Percentiles rank a stretch among this genome's conserved stretches.
phyloP scores from a whole-genome alignment of 2,329 filamentous ascomycete species.

The Alternaria dauci region DNA sequence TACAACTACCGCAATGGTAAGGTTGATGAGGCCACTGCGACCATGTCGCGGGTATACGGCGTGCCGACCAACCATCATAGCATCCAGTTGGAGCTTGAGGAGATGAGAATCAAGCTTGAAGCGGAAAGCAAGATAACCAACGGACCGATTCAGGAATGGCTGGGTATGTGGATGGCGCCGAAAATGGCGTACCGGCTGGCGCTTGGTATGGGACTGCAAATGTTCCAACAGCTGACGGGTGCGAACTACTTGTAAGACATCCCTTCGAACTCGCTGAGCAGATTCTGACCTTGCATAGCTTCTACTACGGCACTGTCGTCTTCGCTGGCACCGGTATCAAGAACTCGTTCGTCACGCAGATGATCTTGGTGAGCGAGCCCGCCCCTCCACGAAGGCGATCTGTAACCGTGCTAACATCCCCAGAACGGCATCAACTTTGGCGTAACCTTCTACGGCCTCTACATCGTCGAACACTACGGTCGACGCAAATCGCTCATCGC shows the following conservation, averaged over 20 bases:
- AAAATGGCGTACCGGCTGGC: constrained; percentile 71
- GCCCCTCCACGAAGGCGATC: too few species aligned
- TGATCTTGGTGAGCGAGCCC: constrained; percentile 41
- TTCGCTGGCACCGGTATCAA: constrained; percentile 52
- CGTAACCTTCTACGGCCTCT: constrained; percentile 56
- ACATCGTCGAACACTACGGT: constrained; percentile 57
- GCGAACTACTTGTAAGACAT: constrained; percentile 50
- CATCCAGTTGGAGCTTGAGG: constrained; percentile 60
- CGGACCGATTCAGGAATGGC: constrained; percentile 56
- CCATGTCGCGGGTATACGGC: constrained; percentile 63
- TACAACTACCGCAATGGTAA: constrained; percentile 64
- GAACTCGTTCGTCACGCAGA: constrained; percentile 44
- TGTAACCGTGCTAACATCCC: background rate
- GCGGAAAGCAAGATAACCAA: constrained; percentile 51
- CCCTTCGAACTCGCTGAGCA: background rate
- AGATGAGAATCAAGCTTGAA: constrained; percentile 64
- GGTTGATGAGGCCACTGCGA: constrained; percentile 58
- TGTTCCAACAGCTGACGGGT: constrained; percentile 72
- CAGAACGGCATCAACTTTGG: constrained; percentile 57
- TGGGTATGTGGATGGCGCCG: constrained; percentile 70
- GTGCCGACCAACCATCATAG: constrained; percentile 62
- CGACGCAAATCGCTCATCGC: constrained; percentile 56
- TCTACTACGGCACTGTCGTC: constrained; percentile 60
- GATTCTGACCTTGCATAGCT: constrained; percentile 37
- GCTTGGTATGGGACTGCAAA: constrained; percentile 69